Percentiles rank a stretch among this genome's conserved stretches.
Evolutionary conservation across 2,329 filamentous ascomycete genomes (phyloP).

Genomic region (Monosporascus sp.): DNA sequence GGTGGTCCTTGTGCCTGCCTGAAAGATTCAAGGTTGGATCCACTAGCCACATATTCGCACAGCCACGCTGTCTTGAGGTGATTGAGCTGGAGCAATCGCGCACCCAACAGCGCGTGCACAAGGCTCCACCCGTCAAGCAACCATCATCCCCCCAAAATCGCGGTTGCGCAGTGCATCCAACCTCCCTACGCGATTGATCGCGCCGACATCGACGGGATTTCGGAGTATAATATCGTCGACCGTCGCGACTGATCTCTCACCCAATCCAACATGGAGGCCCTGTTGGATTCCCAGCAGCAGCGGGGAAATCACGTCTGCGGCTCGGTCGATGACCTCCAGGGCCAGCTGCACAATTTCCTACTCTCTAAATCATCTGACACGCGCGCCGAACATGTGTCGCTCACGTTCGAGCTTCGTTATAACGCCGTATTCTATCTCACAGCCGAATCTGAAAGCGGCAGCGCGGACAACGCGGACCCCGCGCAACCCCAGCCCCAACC

Average conservation of each 20-base stretch:
- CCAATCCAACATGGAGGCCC: constrained; percentile 21
- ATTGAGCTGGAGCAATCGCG: too few species aligned
- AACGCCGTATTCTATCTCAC: constrained; percentile 38
- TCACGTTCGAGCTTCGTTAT: constrained; percentile 41
- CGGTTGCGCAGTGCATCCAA: not conserved
- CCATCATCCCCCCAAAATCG: not conserved
- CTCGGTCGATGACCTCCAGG: constrained; percentile 42
- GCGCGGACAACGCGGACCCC: constrained; percentile 20
- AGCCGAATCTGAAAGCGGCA: constrained; percentile 31
- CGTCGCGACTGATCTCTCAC: not conserved
- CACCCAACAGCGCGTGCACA: too few species aligned
- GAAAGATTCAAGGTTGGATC: not conserved
- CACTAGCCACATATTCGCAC: too few species aligned
- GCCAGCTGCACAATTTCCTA: constrained; percentile 37
- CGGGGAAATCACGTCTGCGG: constrained; percentile 27
- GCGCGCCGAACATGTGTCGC: constrained; percentile 44
- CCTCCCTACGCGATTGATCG: constrained; percentile 1
- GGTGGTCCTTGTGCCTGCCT: not conserved
- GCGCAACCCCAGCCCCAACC: constrained; percentile 21
- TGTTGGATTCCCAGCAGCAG: constrained; percentile 25
- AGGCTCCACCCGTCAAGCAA: constrained; percentile 1
- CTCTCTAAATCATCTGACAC: constrained; percentile 38
- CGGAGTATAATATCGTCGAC: not conserved
- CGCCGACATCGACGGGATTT: not conserved
- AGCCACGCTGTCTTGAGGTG: too few species aligned